phyloP scores from a whole-genome alignment of 192 early-diverging fungal genomes.

The Backusella westeae region DNA sequence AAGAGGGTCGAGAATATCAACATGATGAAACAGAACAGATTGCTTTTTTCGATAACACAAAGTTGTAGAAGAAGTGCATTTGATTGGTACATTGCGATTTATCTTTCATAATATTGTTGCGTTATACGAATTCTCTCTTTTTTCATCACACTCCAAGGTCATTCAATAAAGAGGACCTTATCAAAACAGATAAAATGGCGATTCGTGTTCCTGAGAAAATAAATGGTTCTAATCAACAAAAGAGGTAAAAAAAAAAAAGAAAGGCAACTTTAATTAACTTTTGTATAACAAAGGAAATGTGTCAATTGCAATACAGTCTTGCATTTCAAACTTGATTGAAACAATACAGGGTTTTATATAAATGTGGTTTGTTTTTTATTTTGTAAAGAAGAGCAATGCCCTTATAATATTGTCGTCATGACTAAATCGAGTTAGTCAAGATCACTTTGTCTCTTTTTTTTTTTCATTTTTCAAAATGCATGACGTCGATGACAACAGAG shows the following conservation, averaged over 20 bases:
- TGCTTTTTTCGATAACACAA: too few relatives aligned
- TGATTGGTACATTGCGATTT: too few relatives aligned
- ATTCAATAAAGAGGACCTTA: too few relatives aligned
- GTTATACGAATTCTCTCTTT: too few relatives aligned
- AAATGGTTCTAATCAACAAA: neutral
- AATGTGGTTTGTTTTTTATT: neutral
- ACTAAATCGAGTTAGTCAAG: neutral
- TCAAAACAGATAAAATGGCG: neutral
- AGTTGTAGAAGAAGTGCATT: too few relatives aligned
- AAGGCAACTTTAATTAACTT: neutral
- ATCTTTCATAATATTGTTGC: too few relatives aligned
- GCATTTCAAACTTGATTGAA: neutral
- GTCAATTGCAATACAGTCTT: neutral
- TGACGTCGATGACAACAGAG: neutral
- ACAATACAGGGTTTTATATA: neutral
- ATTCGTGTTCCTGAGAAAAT: neutral
- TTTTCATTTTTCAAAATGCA: neutral
- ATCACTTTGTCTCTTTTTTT: too few relatives aligned
- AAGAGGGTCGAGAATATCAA: too few relatives aligned
- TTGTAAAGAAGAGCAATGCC: too few relatives aligned
- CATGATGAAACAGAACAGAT: too few relatives aligned
- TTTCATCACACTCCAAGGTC: too few relatives aligned
- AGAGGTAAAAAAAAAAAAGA: neutral
- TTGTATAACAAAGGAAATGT: neutral
- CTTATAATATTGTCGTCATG: neutral